Percentiles rank a stretch among this genome's conserved stretches.
These are phyloP conservation scores for Diaporthe destruens DNA, from an alignment of 2,329 filamentous ascomycete genomes.

Conservation along the genomic window DNA sequence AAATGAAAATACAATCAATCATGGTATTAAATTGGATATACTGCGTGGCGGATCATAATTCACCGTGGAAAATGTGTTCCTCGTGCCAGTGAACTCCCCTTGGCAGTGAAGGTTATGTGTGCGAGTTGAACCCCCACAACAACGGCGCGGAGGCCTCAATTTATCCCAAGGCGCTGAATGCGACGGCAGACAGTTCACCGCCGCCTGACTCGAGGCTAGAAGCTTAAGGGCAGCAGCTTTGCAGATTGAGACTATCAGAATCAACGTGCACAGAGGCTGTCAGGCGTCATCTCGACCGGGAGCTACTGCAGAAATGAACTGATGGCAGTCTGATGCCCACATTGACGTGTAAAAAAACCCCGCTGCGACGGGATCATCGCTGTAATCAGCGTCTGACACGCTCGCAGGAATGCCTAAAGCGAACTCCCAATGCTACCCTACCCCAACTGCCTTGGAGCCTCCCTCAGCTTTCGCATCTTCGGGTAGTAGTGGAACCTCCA, in stretches of 20 bases:
- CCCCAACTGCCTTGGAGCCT: background rate
- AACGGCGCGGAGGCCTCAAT: background rate
- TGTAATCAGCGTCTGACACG: background rate
- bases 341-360: background rate
- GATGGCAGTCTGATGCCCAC: no score
- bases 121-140: background rate
- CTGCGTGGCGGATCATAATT: background rate
- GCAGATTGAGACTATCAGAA: slow-evolving; percentile 4
- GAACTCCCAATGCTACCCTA: slow-evolving; percentile 4
- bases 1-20: background rate
- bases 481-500: slow-evolving; percentile 19
- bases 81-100: background rate
- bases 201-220: slow-evolving; percentile 20
- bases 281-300: background rate
- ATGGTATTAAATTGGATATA: background rate
- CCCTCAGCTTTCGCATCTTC: background rate
- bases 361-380: slow-evolving; percentile 13
- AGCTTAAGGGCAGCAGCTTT: background rate
- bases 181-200: background rate
- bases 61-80: background rate
- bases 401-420: background rate
- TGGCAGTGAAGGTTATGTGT: background rate
- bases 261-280: slow-evolving; percentile 2
- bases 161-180: background rate
- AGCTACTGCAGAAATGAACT: slow-evolving; percentile 30